Evolutionary conservation across 371 early-diverging fungal genomes (phyloP).

Genomic region (Actinomucor elegans): DNA sequence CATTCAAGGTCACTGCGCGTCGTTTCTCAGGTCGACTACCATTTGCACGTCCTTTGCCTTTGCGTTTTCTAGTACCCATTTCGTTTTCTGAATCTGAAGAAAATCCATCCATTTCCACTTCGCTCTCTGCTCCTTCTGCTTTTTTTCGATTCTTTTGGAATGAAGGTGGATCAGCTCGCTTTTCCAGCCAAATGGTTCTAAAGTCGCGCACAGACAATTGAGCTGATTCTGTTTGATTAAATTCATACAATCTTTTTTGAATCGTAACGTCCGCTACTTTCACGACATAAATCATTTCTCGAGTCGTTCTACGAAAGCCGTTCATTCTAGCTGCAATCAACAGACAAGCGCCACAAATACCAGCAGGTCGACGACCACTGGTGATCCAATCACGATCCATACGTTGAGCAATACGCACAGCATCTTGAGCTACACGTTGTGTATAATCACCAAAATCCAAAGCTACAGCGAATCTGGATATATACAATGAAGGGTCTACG

Average conservation of each 20-base stretch:
- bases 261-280: constrained; percentile 94
- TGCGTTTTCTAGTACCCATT: neutral
- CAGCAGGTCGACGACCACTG: constrained; percentile 96
- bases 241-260: constrained; percentile 86
- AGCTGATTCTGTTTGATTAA: constrained; percentile 86
- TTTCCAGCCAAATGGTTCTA: constrained; percentile 86
- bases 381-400: constrained; percentile 99
- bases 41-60: neutral
- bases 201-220: constrained; percentile 90
- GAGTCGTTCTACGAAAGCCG: constrained; percentile 82
- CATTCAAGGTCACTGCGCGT: neutral
- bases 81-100: neutral
- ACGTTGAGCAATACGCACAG: constrained; percentile 86
- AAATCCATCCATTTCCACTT: constrained; percentile 1
- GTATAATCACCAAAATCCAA: constrained; percentile 94
- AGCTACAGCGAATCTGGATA: constrained; percentile 91
- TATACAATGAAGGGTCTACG: constrained; percentile 96
- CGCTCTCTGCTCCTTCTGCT: constrained; percentile 23
- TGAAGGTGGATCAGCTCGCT: constrained; percentile 89
- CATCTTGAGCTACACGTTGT: constrained; percentile 77
- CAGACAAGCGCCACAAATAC: constrained; percentile 97
- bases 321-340: constrained; percentile 96
- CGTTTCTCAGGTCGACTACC: neutral
- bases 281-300: constrained; percentile 92
- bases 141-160: constrained; percentile 61